Percentiles rank a stretch among this genome's conserved stretches.
Conservation (phyloP, 2,329 filamentous ascomycete genomes). For the Penicillium sp. region DNA sequence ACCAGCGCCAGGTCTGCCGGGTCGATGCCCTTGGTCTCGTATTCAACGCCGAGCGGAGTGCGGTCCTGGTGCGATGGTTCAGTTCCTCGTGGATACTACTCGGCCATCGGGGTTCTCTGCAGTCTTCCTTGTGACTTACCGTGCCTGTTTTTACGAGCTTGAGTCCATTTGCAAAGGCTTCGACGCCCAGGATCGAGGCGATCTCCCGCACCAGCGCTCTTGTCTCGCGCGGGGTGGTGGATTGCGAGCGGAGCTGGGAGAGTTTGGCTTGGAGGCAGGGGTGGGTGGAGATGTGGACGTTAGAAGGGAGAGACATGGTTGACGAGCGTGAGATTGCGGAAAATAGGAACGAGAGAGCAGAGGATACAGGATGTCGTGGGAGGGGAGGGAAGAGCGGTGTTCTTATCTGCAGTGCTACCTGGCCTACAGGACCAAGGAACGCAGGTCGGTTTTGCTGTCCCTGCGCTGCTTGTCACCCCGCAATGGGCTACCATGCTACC, state of each 20-base stretch:
- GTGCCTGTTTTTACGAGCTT: slow-evolving; percentile 58
- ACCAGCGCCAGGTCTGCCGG: slow-evolving; percentile 73
- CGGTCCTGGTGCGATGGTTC: slow-evolving; percentile 55
- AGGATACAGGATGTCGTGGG: no score
- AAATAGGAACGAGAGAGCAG: slow-evolving; percentile 1
- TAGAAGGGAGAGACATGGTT: slow-evolving; percentile 47
- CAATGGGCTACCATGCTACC: no score
- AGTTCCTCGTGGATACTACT: slow-evolving; percentile 4
- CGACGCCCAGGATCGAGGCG: slow-evolving; percentile 73
- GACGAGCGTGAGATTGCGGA: slow-evolving; percentile 3
- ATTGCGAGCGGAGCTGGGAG: slow-evolving; percentile 76
- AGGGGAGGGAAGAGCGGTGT: slow-evolving; percentile 3
- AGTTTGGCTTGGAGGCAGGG: slow-evolving; percentile 86
- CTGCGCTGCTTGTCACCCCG: no score
- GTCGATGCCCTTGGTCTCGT: slow-evolving; percentile 62
- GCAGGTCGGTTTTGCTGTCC: no score
- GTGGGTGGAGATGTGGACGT: slow-evolving; percentile 75
- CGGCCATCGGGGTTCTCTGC: no score
- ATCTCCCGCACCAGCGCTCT: slow-evolving; percentile 85
- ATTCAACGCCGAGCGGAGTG: slow-evolving; percentile 75
- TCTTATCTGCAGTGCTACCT: slow-evolving; percentile 16
- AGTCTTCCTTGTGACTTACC: slow-evolving; percentile 52
- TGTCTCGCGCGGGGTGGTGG: slow-evolving; percentile 69
- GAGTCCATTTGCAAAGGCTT: slow-evolving; percentile 69
- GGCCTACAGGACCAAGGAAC: no score